Base-by-base conservation (phyloP, 2,329 filamentous ascomycete genomes). In the Colletotrichum aenigma region DNA sequence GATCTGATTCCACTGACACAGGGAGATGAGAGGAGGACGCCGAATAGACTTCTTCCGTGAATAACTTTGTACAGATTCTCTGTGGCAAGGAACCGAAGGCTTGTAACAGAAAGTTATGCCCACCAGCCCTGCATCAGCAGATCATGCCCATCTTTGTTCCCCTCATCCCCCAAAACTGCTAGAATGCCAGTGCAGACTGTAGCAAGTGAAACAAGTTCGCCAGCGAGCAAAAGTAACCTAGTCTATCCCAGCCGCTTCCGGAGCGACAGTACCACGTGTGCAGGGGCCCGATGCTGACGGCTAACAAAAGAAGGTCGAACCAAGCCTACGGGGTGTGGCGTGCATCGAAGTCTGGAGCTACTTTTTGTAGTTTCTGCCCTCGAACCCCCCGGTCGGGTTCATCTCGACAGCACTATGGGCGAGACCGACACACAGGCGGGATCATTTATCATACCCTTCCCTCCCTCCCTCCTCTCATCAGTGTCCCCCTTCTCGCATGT, bases 241-340 rank as follows among this genome's bases (percentile, higher is more conserved):
- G 70, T 52, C 64, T 21, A 61, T 30, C 55, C 56, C 32, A 67
- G 7, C 73, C 43, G 70, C 70, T 73, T 75, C 64, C 73, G 70
- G 73, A 36, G 30, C 43, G 43, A 9, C 43, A 58, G 34, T 75
- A 34, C 73, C 70, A 75, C 73, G 73, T 75, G 73, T 68, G 28
- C 73, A 68, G 48, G 73, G 64, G 24, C 34, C 73, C 43, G 43
- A 38, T 48, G 56, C 56, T 60, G 70, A 68, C 56, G 69, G 68
- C 72, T 56, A 66, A 26, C 28, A 36, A 43, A 38, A 60, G 38
- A 32, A 58, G 13, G 55, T 24, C 67, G 69, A 66, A n/a, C 72
- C 72, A 65, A 55, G 43, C 64, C 61, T 73, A 58, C 70, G 68
- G 43, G 64, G 32, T 62, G 70, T 75, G 64, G 64, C 73, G 73